Base-by-base conservation (phyloP, 805 yeast genomes). In the Wickerhamiella azyma region DNA sequence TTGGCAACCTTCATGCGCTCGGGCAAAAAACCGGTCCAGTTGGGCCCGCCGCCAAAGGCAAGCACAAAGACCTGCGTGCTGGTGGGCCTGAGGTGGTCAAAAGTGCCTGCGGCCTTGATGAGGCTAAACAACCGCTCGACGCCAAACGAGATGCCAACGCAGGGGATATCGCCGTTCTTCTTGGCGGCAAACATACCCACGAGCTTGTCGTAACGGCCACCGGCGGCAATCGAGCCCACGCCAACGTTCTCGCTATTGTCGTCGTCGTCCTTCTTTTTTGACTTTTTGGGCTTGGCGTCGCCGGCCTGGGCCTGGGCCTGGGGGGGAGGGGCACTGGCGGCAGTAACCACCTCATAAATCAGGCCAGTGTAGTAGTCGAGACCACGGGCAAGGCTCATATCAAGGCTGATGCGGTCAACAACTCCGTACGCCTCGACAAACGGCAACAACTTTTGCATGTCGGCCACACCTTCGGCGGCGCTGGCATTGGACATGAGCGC, bases 31-130 rank as follows among this genome's bases (percentile, higher is more conserved):
- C 97, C 98, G 50, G 72, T 77, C 96, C 96, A 88, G 51, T 81
- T 94, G 56, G 83, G 83, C 58, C 97, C 98, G 58, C 96, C 97
- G 54, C 98, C 98, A 59, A 92, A 88, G 1, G 98, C 97, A 96
- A 92, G 88, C 42, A 92, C 81, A 59, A 71, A 92, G 11, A 85
- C 97, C 63, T 92, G 94, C 16, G 98, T 94, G 33, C 89, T 78
- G 26, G 88, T 74, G 30, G 96, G 77, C 56, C 92, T 77, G 47
- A 88, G 71, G 48, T 72, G 70, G 28, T 78, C 78, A 54, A 75
- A 72, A 45, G 76, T 65, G 26, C 75, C 75, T 61, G 94, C 76
- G 43, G 84, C 80, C 63, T 84, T 86, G 57, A 92, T 77, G 50
- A 92, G 67, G 8, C 97, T 85, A 63, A 92, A 92, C 52, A 92